These are phyloP conservation scores for Umbelopsis ramanniana DNA, from an alignment of 192 early-diverging fungal genomes.

Conservation along the genomic window DNA sequence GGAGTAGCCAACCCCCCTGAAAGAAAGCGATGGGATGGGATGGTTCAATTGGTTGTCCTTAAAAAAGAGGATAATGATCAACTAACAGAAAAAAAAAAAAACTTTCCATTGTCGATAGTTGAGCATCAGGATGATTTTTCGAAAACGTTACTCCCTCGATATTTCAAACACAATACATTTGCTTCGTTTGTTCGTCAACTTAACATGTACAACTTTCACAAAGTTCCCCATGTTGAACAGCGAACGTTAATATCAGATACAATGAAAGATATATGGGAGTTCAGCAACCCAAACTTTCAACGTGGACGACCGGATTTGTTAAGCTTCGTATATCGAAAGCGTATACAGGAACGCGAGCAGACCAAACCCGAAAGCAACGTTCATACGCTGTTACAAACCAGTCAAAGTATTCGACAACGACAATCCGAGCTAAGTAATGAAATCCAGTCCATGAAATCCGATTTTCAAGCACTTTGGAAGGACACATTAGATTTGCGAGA, in stretches of 20 bases:
- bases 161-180: constrained; percentile 92
- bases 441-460: constrained; percentile 79
- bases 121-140: constrained; percentile 74
- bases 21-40: no score
- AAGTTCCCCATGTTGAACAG: constrained; percentile 87
- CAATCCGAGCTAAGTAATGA: constrained; percentile 88
- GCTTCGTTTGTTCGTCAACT: constrained; percentile 87
- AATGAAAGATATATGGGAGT: constrained; percentile 85
- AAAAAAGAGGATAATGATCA: neutral
- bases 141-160: constrained; percentile 76
- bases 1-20: no score
- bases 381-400: constrained; percentile 45
- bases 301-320: constrained; percentile 86
- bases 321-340: constrained; percentile 84
- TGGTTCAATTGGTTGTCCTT: no score
- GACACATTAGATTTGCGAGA: constrained; percentile 72
- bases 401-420: constrained; percentile 85
- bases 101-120: constrained; percentile 36
- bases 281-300: constrained; percentile 86
- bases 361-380: constrained; percentile 36
- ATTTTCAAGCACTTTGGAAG: constrained; percentile 85
- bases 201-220: constrained; percentile 96
- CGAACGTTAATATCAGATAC: constrained; percentile 78
- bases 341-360: constrained; percentile 43
- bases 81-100: neutral